Percentiles rank a stretch among this genome's conserved stretches.
Conservation (phyloP, 805 yeast genomes). For the Teunomyces cretensis region DNA sequence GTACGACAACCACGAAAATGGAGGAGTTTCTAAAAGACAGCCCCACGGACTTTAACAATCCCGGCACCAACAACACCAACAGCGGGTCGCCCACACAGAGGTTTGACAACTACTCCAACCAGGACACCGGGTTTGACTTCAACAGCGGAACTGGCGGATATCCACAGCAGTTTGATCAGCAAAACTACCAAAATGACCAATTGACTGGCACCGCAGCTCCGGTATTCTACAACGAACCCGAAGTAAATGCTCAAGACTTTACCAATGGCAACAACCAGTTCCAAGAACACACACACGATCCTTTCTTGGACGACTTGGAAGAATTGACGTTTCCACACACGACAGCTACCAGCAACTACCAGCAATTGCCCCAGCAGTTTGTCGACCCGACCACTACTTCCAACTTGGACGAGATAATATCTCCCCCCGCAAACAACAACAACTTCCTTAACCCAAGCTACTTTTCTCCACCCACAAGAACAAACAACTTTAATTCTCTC, state of each 20-base stretch:
- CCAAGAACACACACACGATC: slow-evolving; percentile 21
- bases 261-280: not conserved
- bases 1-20: slow-evolving; percentile 14
- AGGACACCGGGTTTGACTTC: not conserved
- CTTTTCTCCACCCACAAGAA: slow-evolving; percentile 38
- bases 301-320: slow-evolving; percentile 33
- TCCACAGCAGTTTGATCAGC: slow-evolving; percentile 9
- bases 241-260: not conserved
- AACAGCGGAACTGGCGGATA: slow-evolving; percentile 7
- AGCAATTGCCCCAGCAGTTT: slow-evolving; percentile 11
- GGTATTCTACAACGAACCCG: not conserved
- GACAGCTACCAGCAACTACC: slow-evolving; percentile 6
- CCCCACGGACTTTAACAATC: slow-evolving; percentile 23
- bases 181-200: not conserved
- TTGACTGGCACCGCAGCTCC: not conserved
- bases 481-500: slow-evolving; percentile 24
- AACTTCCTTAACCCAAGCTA: slow-evolving; percentile 37
- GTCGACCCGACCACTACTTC: slow-evolving; percentile 15
- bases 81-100: slow-evolving; percentile 6
- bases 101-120: not conserved
- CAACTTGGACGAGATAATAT: slow-evolving; percentile 38
- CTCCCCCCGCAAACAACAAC: slow-evolving; percentile 26
- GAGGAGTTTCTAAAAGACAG: slow-evolving; percentile 34
- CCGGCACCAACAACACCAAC: slow-evolving; percentile 2
- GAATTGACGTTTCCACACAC: slow-evolving; percentile 14